These are phyloP conservation scores for Umbelopsis vinacea DNA, from an alignment of 192 early-diverging fungal genomes.

Conservation along the genomic window DNA sequence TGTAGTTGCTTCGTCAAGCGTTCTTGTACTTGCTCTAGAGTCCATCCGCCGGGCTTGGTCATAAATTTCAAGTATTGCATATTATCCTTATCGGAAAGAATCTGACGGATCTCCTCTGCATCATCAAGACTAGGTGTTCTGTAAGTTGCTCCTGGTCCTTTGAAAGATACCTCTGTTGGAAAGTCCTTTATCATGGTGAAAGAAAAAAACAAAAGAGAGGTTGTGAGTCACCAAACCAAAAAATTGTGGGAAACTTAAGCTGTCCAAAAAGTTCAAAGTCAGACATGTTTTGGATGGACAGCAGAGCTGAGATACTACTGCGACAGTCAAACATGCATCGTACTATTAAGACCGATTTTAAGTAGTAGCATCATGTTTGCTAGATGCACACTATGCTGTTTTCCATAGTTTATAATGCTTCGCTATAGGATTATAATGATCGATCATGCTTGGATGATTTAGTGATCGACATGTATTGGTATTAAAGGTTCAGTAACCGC, in stretches of 20 bases:
- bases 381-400: too few relatives aligned
- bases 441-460: too few relatives aligned
- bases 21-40: slow-evolving; percentile 10
- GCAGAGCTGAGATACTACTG: too few relatives aligned
- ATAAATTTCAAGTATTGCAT: slow-evolving; percentile 14
- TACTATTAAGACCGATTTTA: too few relatives aligned
- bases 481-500: too few relatives aligned
- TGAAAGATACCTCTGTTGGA: neutral
- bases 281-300: too few relatives aligned
- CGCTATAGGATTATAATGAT: too few relatives aligned
- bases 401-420: too few relatives aligned
- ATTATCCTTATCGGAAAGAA: neutral
- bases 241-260: neutral
- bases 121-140: neutral
- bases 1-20: neutral
- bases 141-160: neutral
- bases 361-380: too few relatives aligned
- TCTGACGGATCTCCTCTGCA: neutral
- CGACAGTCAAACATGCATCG: too few relatives aligned
- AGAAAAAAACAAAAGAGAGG: neutral
- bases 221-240: neutral
- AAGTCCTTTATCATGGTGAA: neutral
- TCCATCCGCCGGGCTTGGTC: slow-evolving; percentile 15
- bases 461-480: too few relatives aligned
- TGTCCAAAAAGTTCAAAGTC: neutral